Evolutionary conservation across 2,329 filamentous ascomycete genomes (phyloP).

Genomic region (Bisporella sp.): DNA sequence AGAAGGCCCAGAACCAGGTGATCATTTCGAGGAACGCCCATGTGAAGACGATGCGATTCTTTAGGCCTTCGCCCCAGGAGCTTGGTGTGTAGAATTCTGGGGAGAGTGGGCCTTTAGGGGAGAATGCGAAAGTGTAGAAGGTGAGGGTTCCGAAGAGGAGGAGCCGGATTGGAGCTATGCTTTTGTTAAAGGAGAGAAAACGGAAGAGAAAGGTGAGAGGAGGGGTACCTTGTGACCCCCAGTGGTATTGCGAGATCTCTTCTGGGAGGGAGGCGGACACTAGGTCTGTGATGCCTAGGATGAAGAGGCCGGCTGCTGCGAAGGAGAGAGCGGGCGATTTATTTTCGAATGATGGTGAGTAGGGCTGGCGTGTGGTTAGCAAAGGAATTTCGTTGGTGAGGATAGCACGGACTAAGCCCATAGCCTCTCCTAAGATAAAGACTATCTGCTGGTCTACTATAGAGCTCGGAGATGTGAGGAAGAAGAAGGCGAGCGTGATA

Average conservation of each 20-base stretch:
- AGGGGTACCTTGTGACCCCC: conserved; percentile 57
- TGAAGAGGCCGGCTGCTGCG: conserved; percentile 58
- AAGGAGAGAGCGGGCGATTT: conserved; percentile 68
- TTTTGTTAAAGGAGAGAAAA: conserved; percentile 31
- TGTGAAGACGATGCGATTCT: conserved; percentile 79
- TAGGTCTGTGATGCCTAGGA: conserved; percentile 57
- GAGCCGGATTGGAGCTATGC: conserved; percentile 53
- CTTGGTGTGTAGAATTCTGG: conserved; percentile 31
- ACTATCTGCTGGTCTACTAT: conserved; percentile 77
- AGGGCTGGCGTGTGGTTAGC: conserved; percentile 40
- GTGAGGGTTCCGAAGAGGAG: conserved; percentile 54
- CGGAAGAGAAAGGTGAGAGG: conserved; percentile 33
- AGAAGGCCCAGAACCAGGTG: conserved; percentile 81
- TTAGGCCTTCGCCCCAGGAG: conserved; percentile 59
- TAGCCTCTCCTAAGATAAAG: conserved; percentile 73
- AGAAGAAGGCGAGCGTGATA: conserved; percentile 75
- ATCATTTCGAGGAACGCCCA: conserved; percentile 80
- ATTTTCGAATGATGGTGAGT: conserved; percentile 59
- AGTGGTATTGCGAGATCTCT: conserved; percentile 55
- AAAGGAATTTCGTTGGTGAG: not conserved
- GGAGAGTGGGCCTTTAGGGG: conserved; percentile 40
- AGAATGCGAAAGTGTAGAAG: conserved; percentile 59
- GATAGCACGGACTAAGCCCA: conserved; percentile 60
- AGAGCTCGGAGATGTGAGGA: conserved; percentile 64
- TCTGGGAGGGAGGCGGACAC: conserved; percentile 62